Base-by-base conservation (phyloP, 1,284 basidiomycete species). In the Malassezia equina region DNA sequence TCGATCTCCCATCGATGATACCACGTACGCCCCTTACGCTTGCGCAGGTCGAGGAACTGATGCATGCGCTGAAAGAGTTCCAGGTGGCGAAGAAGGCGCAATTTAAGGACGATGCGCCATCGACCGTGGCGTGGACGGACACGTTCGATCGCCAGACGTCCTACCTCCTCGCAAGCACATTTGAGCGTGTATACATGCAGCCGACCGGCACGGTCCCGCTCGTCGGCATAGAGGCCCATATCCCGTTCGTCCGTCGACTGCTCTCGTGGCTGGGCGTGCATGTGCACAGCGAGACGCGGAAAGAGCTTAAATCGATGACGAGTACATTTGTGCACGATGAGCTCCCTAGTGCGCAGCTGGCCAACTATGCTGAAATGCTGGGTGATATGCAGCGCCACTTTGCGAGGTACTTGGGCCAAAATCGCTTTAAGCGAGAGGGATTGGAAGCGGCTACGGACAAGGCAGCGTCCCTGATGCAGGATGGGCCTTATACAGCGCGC, bases 151-250 rank as follows among this genome's bases (percentile, higher is more conserved):
- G 63, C 40, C 77, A 78, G 51, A 73, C 68, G n/a, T 66, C 73
- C 40, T 77, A 70, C 56, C 49, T 76, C 11, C 62, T 77, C 5
- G 75, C 75, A 11, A 64, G 64, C 33, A 71, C 69, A 0, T 78
- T 78, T 52, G 76, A 77, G 48, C 71, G 77, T 64, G 62, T 78
- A 23, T 78, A 77, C 61, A 64, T 73, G 39, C 77, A 78, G 58
- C 76, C 76, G 11, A 68, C 67, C 0, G 77, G 77, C 40, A 65
- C 67, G 19, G 64, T 78, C 2, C 77, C 77, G 2, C 61, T 78
- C 27, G 71, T 69, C 0, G 77, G 77, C 19, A 61, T 77, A 7
- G 64, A 69, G 5, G 52, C 60, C 0, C 52, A 61, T 42, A 45
- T 71, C 8, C 61, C 69, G 31, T 69, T 69, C 49, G 60, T 70